Conservation (phyloP, 2,329 filamentous ascomycete species). For the Fusarium fujikuroi region DNA sequence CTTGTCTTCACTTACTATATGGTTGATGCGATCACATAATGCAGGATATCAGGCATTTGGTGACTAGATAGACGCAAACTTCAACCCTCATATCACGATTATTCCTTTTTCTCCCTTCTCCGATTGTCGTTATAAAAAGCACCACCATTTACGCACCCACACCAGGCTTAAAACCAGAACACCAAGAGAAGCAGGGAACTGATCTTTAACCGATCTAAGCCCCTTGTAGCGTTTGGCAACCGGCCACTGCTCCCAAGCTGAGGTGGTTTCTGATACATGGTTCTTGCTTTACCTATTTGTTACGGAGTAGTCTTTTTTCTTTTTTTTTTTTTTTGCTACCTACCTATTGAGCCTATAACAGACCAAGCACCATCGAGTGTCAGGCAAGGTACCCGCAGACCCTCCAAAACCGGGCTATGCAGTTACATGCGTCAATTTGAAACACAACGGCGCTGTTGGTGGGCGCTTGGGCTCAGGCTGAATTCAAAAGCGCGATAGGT, state of each 20-base stretch:
- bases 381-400: constrained; percentile 22
- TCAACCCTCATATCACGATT: neutral
- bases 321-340: no score
- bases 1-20: neutral
- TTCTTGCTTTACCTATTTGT: neutral
- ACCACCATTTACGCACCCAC: neutral
- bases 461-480: constrained; percentile 23
- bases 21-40: constrained; percentile 2
- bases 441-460: constrained; percentile 28
- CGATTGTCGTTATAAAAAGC: neutral
- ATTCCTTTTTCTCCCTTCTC: neutral
- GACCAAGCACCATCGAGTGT: neutral
- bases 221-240: constrained; percentile 20
- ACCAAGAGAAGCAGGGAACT: constrained; percentile 22
- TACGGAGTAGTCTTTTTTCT: no score
- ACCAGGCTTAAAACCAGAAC: constrained; percentile 18
- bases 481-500: constrained; percentile 8
- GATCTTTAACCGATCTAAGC: constrained; percentile 30
- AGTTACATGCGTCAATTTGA: constrained; percentile 30
- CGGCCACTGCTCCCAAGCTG: constrained; percentile 1
- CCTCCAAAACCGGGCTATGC: constrained; percentile 22
- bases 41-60: neutral
- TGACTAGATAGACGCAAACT: neutral
- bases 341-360: neutral
- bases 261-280: constrained; percentile 8